Evolutionary conservation across 306 rosid genomes (phyloP).

Genomic region (Castanopsis chinensis): DNA sequence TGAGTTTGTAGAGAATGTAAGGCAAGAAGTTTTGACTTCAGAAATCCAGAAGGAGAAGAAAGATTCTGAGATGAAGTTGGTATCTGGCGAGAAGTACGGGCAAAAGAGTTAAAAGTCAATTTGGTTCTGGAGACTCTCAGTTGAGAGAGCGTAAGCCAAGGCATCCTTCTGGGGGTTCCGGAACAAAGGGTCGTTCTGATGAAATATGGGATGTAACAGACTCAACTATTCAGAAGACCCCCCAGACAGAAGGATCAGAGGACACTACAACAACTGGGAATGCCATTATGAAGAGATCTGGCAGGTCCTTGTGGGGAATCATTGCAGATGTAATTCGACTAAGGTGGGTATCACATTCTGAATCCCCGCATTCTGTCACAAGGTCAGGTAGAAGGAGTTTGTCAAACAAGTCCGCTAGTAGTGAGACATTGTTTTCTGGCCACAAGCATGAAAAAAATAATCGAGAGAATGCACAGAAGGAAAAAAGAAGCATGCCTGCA

Average conservation of each 20-base stretch:
- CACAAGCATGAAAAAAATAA: constrained; percentile 60
- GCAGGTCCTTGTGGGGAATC: constrained; percentile 69
- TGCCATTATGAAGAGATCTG: constrained; percentile 60
- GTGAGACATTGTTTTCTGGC: constrained; percentile 74
- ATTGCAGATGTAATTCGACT: constrained; percentile 61
- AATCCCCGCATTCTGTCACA: constrained; percentile 46
- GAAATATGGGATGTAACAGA: constrained; percentile 74
- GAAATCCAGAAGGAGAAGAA: constrained; percentile 38
- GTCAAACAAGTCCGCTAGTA: constrained; percentile 56
- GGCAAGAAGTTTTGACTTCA: constrained; percentile 53
- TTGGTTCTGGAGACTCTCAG: constrained; percentile 39
- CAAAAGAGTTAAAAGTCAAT: constrained; percentile 22
- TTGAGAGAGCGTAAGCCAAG: constrained; percentile 38
- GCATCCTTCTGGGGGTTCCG: constrained; percentile 54
- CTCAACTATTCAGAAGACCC: constrained; percentile 40
- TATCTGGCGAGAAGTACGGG: constrained; percentile 35
- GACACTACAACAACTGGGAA: constrained; percentile 31
- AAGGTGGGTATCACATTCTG: constrained; percentile 60
- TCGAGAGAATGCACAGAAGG: constrained; percentile 34
- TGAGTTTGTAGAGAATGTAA: constrained; percentile 55
- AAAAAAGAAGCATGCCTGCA: constrained; percentile 32
- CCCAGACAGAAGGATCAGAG: constrained; percentile 44
- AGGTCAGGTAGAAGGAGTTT: constrained; percentile 58
- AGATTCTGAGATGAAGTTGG: constrained; percentile 30
- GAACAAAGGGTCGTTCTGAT: constrained; percentile 72